Conservation (phyloP, 371 early-diverging fungal species). For the Encephalitozoon hellem region DNA sequence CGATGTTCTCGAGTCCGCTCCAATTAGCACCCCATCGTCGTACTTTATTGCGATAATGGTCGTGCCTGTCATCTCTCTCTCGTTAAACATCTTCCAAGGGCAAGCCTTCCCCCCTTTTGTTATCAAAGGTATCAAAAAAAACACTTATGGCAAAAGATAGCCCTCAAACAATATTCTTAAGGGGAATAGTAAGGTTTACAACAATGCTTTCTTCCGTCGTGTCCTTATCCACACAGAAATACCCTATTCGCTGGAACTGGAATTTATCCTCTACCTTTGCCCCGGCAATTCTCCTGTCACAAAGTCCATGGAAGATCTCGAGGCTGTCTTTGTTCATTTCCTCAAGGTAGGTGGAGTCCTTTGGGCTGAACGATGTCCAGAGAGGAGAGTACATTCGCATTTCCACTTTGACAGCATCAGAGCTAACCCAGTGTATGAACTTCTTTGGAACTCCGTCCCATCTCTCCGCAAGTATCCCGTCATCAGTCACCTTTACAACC, state of each 20-base stretch:
- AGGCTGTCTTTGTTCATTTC: conserved; percentile 77
- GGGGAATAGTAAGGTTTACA: conserved; percentile 36
- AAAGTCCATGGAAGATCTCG: conserved; percentile 66
- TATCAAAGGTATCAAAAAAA: background rate
- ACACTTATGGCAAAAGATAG: background rate
- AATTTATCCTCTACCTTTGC: conserved; percentile 72
- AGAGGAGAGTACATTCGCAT: conserved; percentile 72
- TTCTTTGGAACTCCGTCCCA: conserved; percentile 72
- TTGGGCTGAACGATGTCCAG: conserved; percentile 77
- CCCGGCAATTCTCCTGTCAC: conserved; percentile 70
- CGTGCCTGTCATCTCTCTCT: conserved; percentile 64
- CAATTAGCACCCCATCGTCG: conserved; percentile 86
- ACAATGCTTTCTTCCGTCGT: conserved; percentile 22
- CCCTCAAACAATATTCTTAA: conserved; percentile 25
- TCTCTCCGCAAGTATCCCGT: conserved; percentile 23
- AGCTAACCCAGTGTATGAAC: conserved; percentile 92
- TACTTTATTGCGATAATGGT: conserved; percentile 95
- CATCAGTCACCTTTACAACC: conserved; percentile 65
- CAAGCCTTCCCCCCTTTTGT: background rate
- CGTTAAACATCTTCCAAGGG: conserved; percentile 12
- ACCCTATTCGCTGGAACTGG: conserved; percentile 89
- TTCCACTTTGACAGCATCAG: conserved; percentile 67
- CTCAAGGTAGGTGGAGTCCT: conserved; percentile 73
- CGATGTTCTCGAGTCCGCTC: conserved; percentile 93
- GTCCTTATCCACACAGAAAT: conserved; percentile 87